These are phyloP conservation scores for Botryotinia convoluta DNA, from an alignment of 2,329 filamentous ascomycete genomes.

Conservation along the genomic window DNA sequence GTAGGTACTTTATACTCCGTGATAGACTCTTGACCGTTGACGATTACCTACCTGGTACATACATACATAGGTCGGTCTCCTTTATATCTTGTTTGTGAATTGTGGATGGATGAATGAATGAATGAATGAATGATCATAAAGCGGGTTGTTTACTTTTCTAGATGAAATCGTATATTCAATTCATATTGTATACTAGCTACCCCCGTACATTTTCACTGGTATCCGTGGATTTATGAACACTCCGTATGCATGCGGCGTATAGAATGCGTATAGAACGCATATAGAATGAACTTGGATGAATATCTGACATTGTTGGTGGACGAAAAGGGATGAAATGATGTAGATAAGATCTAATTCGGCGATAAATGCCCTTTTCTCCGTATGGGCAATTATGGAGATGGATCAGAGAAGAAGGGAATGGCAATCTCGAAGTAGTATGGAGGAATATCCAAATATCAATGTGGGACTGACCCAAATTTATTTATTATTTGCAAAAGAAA, in stretches of 20 bases:
- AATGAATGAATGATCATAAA: background rate
- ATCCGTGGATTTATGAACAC: background rate
- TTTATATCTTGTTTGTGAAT: background rate
- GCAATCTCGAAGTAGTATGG: background rate
- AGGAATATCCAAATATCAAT: background rate
- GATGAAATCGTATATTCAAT: background rate
- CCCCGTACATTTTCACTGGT: background rate
- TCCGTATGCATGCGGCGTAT: background rate
- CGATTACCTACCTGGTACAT: background rate
- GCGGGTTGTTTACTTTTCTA: background rate
- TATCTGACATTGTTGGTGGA: background rate
- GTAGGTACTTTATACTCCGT: background rate
- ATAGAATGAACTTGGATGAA: background rate
- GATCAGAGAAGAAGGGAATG: background rate
- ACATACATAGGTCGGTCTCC: background rate
- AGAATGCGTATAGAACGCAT: background rate
- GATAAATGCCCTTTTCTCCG: background rate
- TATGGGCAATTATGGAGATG: background rate
- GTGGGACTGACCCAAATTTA: background rate
- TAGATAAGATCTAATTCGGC: conserved; percentile 13
- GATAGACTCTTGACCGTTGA: background rate
- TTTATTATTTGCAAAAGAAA: background rate
- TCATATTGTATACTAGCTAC: background rate
- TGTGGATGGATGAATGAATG: background rate
- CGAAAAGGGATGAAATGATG: background rate